Conservation (phyloP, 2,329 filamentous ascomycete genomes). For the Claviceps spartinae region DNA sequence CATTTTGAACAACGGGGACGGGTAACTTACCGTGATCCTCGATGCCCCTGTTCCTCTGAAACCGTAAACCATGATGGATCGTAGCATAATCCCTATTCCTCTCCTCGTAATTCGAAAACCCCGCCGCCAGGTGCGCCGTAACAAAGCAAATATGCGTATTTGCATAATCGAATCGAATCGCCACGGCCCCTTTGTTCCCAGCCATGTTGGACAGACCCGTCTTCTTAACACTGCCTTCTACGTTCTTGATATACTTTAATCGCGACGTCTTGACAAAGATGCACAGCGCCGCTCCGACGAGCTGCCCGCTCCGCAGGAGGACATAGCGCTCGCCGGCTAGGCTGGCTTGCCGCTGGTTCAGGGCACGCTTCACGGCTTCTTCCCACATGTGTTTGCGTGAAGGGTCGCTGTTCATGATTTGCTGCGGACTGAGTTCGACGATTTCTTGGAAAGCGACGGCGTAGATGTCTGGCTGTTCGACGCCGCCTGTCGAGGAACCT, state of each 20-base stretch:
- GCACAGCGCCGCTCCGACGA: constrained; percentile 85
- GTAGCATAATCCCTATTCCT: constrained; percentile 85
- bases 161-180: constrained; percentile 87
- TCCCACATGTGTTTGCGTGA: constrained; percentile 79
- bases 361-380: constrained; percentile 56
- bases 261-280: constrained; percentile 76
- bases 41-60: constrained; percentile 81
- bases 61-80: constrained; percentile 74
- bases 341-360: constrained; percentile 58
- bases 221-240: constrained; percentile 93
- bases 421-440: constrained; percentile 91
- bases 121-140: constrained; percentile 89
- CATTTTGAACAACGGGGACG: too few species aligned
- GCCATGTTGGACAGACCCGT: constrained; percentile 90
- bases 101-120: constrained; percentile 94
- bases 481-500: constrained; percentile 31
- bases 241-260: constrained; percentile 79
- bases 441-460: constrained; percentile 95
- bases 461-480: constrained; percentile 67
- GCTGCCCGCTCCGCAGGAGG: constrained; percentile 76
- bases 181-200: constrained; percentile 94
- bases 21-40: constrained; percentile 61
- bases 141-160: constrained; percentile 91
- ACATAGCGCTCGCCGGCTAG: constrained; percentile 69
- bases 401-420: constrained; percentile 98